Evolutionary conservation across 1,284 basidiomycete genomes (phyloP), one percentile per base, ranked within the genome.

Genomic region (Leccinum variabile): DNA sequence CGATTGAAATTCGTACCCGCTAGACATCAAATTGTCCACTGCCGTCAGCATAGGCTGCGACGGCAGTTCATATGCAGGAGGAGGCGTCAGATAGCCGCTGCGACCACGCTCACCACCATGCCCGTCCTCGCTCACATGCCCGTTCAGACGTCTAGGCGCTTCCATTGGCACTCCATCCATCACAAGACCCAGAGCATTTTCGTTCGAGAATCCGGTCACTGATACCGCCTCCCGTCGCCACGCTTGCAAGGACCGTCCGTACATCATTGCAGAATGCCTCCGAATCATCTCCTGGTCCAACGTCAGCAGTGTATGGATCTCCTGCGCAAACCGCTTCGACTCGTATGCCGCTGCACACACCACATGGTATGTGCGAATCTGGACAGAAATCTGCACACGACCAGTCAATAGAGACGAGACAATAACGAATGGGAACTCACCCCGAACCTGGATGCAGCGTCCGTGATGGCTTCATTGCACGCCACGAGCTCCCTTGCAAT

Each of bases 381-480:
- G 70, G 35, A 71, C 56, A 10, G 70, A 74, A 16, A 72, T 56
- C 69, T 70, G 18, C 9, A 5, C 2, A 25, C 2, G 35, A 56
- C 62, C 37, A 30, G 13, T n/a, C n/a, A 58, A 41, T 56, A 33
- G 30, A 44, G 46, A 52, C 13, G 22, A 64, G 59, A 39, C 18
- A 35, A 35, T 25, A 7, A 53, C 28, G 16, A 32, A 30, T 30
- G 6, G 16, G 14, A 2, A 74, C 84, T 53, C 63, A 89, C 83
- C 25, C 82, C 79, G 67, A 90, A 88, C 50, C 63, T 69, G 18
- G 69, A 64, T 30, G 60, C 63, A n/a, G 85, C 84, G 60, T 89
- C 86, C 2, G 76, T 77, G 10, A 90, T 78, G 5, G 75, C 76
- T 2, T 76, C 77, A 67, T 87, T 81, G 64, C 88, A 91, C 1